Conservation (phyloP, 306 rosid genomes). For the Casuarina glauca region DNA sequence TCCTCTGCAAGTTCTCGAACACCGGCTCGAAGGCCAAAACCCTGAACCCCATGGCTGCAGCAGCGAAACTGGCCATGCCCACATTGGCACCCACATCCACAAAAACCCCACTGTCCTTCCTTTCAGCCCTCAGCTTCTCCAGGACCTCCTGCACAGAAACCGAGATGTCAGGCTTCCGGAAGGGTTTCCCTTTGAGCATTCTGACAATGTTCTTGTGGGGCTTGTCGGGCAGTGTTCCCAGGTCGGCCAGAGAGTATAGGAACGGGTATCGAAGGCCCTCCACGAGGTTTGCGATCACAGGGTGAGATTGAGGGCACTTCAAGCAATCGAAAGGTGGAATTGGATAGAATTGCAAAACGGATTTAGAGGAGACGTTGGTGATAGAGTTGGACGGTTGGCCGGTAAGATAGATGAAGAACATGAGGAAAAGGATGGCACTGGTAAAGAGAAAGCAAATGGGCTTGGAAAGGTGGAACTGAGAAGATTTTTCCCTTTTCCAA, state of each 20-base stretch:
- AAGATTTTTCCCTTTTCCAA: conserved; percentile 71
- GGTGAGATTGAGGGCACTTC: conserved; percentile 73
- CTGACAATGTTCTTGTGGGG: conserved; percentile 90
- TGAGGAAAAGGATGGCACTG: conserved; percentile 42
- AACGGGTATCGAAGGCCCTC: conserved; percentile 82
- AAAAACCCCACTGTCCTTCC: conserved; percentile 54
- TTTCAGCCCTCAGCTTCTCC: conserved; percentile 52
- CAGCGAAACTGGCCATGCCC: conserved; percentile 94
- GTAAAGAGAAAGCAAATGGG: conserved; percentile 36
- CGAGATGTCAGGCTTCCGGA: conserved; percentile 83
- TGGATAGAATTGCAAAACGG: conserved; percentile 35
- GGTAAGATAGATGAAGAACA: conserved; percentile 45
- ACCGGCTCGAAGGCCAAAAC: conserved; percentile 90
- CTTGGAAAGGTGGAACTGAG: conserved; percentile 57
- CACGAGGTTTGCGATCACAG: conserved; percentile 73
- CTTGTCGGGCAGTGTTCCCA: conserved; percentile 83
- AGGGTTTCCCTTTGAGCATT: conserved; percentile 75
- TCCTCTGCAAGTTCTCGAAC: conserved; percentile 89
- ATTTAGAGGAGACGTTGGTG: conserved; percentile 25
- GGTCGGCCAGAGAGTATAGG: conserved; percentile 80
- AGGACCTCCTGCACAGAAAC: conserved; percentile 75
- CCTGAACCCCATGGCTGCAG: conserved; percentile 82
- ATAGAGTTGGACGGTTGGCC: conserved; percentile 28
- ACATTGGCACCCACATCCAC: conserved; percentile 96
- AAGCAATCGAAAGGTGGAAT: conserved; percentile 74